Evolutionary conservation across 1,139 yeast species (phyloP), one percentile per base, ranked within the genome.

Genomic region (Blastobotrys indianensis): DNA sequence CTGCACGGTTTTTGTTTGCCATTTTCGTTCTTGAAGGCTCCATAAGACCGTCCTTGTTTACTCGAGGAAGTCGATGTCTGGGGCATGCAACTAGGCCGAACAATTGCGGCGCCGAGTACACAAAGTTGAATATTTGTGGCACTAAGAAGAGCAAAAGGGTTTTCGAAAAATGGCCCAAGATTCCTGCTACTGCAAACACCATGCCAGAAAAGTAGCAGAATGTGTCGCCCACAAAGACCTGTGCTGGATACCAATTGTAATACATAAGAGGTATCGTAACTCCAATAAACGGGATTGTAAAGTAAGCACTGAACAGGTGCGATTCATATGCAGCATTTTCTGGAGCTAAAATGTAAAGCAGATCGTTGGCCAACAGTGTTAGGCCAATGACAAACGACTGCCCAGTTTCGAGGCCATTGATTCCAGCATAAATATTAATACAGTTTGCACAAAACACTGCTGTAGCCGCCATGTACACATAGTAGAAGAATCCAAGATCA

Each of bases 111-210:
- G 81, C 78, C 1, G 96, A 86, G 65, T 88, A 92, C 12, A 86
- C 52, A 56, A 94, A 94, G 62, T 92, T 92, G 66, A 87, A 67
- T 44, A 92, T 85, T 66, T 92, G 98, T 1, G 97, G 97, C 32
- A 86, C 69, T 62, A 92, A 83, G 62, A 92, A 83, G 33, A 90
- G 67, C 64, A 92, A 70, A 56, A 92, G 72, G 0, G 99, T 92
- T 66, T 92, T 92, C 41, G 97, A 86, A 63, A 90, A 94, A 68
- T 92, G 99, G 1, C 97, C 97, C 50, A 87, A 75, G 37, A 92
- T 94, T 2, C 97, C 97, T 25, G 87, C 95, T 33, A 90, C 94
- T 0, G 97, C 98, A 66, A 92, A 90, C 1, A 92, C 95, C 98
- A 92, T 92, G 2, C 99, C 99, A 30, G 96, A 87, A 65, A 92